Base-by-base conservation (phyloP, 371 early-diverging fungal genomes). In the Mortierella sp. region DNA sequence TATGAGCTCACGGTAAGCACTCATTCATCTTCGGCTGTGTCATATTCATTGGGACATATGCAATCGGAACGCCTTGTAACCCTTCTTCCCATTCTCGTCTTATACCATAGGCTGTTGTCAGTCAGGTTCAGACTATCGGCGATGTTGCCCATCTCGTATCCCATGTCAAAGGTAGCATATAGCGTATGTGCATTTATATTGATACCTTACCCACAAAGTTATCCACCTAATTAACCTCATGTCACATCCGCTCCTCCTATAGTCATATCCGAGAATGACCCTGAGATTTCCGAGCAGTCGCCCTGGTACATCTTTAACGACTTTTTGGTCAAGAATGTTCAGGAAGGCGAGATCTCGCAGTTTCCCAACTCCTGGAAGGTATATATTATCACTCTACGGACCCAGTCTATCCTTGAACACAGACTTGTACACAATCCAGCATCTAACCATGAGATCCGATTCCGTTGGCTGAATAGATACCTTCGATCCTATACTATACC, bases 291-390 rank as follows among this genome's bases (percentile, higher is more conserved):
- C 6, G 83, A 89, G 28, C 89, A 89, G 73, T 84, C 91, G 26
- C 88, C 90, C 9, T 99, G 99, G 99, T 93, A 95, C 80, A 83
- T 97, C 7, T 97, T 99, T 84, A 99, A 99, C 84, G 98, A 98
- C 89, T 99, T 99, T 83, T 89, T 96, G 74, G 98, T 98, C 0
- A 94, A 95, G 72, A 91, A 92, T 13, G 92, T 97, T 10, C 86
- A 93, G 0, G 92, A 90, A 48, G 90, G 90, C 31, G 96, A 97
- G 78, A 96, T 94, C 0, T 83, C 92, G 6, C 91, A 92, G 19
- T 94, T 95, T 83, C 90, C 92, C 76, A 91, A 92, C 42, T 87
- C 84, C 60, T 98, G 98, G 98, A 96, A 96, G 93, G 94, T 94
- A 81, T 38, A 75, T 47, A 21, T 74, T 42, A 10, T 19, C 31